These are phyloP conservation scores for Curvularia spicifera DNA, from an alignment of 2,329 filamentous ascomycete genomes.

Conservation along the genomic window DNA sequence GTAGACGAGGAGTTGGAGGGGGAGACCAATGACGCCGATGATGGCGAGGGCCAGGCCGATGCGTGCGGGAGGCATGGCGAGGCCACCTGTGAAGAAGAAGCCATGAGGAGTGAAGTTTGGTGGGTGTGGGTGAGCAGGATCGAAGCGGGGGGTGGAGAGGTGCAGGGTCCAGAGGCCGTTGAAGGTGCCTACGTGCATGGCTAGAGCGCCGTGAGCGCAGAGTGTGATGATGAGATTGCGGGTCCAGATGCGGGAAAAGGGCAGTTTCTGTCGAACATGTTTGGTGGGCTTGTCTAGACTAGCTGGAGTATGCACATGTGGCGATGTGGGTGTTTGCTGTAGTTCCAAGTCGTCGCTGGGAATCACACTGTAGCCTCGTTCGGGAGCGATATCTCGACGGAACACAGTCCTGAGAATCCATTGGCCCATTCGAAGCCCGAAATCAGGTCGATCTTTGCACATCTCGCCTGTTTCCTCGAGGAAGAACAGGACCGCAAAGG, in stretches of 20 bases:
- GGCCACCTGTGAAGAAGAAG: conserved; percentile 57
- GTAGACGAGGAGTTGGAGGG: conserved; percentile 56
- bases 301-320: conserved; percentile 10
- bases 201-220: conserved; percentile 53
- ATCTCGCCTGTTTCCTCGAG: conserved; percentile 66
- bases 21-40: conserved; percentile 56
- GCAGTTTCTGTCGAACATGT: conserved; percentile 43
- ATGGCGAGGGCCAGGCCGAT: conserved; percentile 58
- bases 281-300: conserved; percentile 21
- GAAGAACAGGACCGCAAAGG: conserved; percentile 64
- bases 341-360: conserved; percentile 41
- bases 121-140: conserved; percentile 44
- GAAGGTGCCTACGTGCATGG: conserved; percentile 58
- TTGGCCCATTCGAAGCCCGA: conserved; percentile 48
- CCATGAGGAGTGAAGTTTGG: conserved; percentile 45
- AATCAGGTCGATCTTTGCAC: conserved; percentile 50
- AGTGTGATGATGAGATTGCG: conserved; percentile 54
- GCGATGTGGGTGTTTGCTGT: conserved; percentile 39
- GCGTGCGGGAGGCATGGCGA: conserved; percentile 55
- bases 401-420: conserved; percentile 48
- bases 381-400: conserved; percentile 27
- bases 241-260: conserved; percentile 57
- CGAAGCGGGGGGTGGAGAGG: conserved; percentile 55
- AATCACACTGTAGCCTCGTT: conserved; percentile 43
- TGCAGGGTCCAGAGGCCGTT: conserved; percentile 59